Conservation (phyloP, 1,284 basidiomycete species). For the Coriolopsis trogii region DNA sequence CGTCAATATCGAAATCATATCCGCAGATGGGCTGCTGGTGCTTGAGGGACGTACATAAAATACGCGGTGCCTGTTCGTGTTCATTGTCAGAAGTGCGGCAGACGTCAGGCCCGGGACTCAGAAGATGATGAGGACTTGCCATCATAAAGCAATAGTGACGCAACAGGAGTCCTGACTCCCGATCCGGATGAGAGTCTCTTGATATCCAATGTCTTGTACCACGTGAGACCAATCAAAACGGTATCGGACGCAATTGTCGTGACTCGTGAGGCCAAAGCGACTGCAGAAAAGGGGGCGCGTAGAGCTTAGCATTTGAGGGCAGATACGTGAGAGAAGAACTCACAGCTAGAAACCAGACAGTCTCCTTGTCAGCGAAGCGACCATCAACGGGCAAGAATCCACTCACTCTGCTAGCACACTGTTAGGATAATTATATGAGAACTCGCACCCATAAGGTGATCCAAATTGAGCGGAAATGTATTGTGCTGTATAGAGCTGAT, state of each 20-base stretch:
- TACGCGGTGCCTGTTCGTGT: no score
- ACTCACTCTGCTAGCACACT: not conserved
- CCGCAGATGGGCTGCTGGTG: no score
- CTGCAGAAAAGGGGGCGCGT: not conserved
- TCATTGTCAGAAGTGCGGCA: no score
- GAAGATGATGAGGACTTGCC: no score
- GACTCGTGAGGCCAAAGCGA: not conserved
- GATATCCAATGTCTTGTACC: not conserved
- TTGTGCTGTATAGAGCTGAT: not conserved
- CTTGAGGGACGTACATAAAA: no score
- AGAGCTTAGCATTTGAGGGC: no score
- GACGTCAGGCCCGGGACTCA: no score
- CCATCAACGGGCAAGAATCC: no score
- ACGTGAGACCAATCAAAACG: not conserved
- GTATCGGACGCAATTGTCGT: not conserved
- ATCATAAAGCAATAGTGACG: not conserved
- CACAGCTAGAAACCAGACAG: not conserved
- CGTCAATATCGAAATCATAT: no score
- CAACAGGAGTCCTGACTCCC: not conserved
- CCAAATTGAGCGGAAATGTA: not conserved
- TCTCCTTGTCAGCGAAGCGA: no score
- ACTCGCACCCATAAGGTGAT: not conserved
- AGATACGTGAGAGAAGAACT: no score
- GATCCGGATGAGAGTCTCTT: not conserved
- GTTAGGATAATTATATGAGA: not conserved